These are phyloP conservation scores for Cynara cardunculus DNA, from an alignment of 129 eudicot genomes.

Conservation along the genomic window DNA sequence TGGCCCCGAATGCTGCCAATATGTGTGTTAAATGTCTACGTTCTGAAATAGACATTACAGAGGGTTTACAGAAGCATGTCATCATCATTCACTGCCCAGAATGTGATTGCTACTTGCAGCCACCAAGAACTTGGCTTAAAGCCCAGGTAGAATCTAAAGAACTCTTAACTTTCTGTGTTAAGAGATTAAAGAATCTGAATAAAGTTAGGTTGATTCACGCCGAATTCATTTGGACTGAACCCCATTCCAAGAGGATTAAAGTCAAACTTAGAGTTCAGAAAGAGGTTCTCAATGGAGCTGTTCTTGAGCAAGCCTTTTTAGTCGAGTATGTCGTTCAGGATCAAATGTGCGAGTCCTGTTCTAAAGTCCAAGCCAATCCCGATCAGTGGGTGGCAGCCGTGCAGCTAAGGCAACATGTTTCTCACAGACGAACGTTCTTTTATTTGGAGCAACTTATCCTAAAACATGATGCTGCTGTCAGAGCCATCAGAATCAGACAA, in stretches of 20 bases:
- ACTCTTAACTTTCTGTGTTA: slow-evolving; percentile 22
- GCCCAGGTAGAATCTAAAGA: slow-evolving; percentile 7
- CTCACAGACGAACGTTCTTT: slow-evolving; percentile 67
- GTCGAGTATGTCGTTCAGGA: slow-evolving; percentile 66
- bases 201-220: slow-evolving; percentile 9
- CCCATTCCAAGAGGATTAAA: slow-evolving; percentile 14
- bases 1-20: slow-evolving; percentile 68
- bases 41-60: slow-evolving; percentile 51
- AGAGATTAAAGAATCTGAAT: slow-evolving; percentile 12
- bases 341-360: slow-evolving; percentile 65
- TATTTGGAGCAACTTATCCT: slow-evolving; percentile 66
- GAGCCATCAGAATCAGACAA: slow-evolving; percentile 52
- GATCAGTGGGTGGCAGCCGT: slow-evolving; percentile 77
- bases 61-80: slow-evolving; percentile 21
- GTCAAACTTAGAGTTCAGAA: slow-evolving; percentile 22
- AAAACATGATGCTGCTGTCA: slow-evolving; percentile 62
- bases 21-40: slow-evolving; percentile 68
- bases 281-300: slow-evolving; percentile 58
- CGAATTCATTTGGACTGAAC: slow-evolving; percentile 2
- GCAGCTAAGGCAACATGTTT: slow-evolving; percentile 60
- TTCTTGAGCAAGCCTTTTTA: slow-evolving; percentile 48
- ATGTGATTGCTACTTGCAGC: neutral
- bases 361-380: slow-evolving; percentile 60
- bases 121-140: slow-evolving; percentile 10
- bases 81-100: slow-evolving; percentile 16